Evolutionary conservation across 2,329 filamentous ascomycete species (phyloP), one percentile per base, ranked within the genome.

Genomic region (Cladosporium sp.): DNA sequence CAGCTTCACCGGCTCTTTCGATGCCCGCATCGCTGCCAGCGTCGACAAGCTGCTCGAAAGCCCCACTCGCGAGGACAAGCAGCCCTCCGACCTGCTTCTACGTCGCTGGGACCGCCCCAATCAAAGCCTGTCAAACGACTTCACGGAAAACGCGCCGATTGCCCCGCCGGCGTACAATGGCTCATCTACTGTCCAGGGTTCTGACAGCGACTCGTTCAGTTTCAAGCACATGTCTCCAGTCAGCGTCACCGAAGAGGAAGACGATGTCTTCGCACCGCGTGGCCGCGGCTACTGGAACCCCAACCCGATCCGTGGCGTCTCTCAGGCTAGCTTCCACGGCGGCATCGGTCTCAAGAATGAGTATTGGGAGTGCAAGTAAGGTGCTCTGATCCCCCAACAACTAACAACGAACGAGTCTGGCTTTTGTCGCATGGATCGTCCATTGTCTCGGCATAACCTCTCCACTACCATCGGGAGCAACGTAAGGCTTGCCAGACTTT

Each of bases 261-360:
- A 16, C 13, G 40, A 43, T 11, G 40, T 50, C 40, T 50, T 50
- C 40, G 35, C 48, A 8, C 40, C 48, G 5, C 48, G 40, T 16
- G 48, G 40, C 18, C 48, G 48, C 18, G 16, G 31, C 40, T 37
- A 37, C 16, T 13, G 16, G 14, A n/a, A 10, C 40, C 2, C 40
- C 5, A 10, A 42, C 14, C 28, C 14, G 3, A 32, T 11, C 46
- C 31, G 31, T 16, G 16, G 34, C 7, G 28, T 11, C 37, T 49
- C 46, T n/a, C 28, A 49, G 6, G 33, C 42, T 13, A 49, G 46
- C 46, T 34, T 41, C 46, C 28, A 43, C 46, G 48, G 48, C n/a
- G 38, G 32, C 48, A n/a, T 38, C n/a, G 31, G 13, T 3, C 13
- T 43, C 32, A 9, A 28, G 14, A 6, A 38, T 11, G 13, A 33